Conservation (phyloP, 352 stramenopile genomes). For the Globisporangium nodosum region DNA sequence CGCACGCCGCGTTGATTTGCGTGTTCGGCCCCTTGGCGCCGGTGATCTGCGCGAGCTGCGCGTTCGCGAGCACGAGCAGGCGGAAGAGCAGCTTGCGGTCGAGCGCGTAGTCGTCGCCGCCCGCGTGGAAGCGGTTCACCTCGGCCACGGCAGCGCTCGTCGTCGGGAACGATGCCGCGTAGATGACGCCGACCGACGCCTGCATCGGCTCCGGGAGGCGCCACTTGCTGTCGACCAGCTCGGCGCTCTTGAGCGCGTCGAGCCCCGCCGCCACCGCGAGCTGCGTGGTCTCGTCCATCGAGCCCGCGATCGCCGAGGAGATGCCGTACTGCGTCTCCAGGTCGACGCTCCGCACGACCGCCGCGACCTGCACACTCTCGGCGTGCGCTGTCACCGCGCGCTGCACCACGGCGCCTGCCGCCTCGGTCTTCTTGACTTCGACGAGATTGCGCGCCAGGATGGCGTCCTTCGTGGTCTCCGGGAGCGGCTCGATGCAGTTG, state of each 20-base stretch:
- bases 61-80: slow-evolving; percentile 93
- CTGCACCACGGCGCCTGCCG: slow-evolving; percentile 35
- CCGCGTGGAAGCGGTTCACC: slow-evolving; percentile 67
- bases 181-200: slow-evolving; percentile 91
- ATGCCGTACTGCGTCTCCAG: slow-evolving; percentile 80
- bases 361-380: slow-evolving; percentile 89
- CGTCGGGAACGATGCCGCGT: slow-evolving; percentile 94
- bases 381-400: slow-evolving; percentile 32
- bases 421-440: slow-evolving; percentile 40
- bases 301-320: slow-evolving; percentile 80
- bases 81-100: slow-evolving; percentile 97
- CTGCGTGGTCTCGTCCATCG: slow-evolving; percentile 94
- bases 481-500: slow-evolving; percentile 87
- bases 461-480: slow-evolving; percentile 50
- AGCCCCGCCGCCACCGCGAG: slow-evolving; percentile 93
- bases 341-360: slow-evolving; percentile 75
- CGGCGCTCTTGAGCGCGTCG: slow-evolving; percentile 90
- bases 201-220: slow-evolving; percentile 81
- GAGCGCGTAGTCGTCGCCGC: slow-evolving; percentile 53
- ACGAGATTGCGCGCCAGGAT: slow-evolving; percentile 94
- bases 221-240: slow-evolving; percentile 85
- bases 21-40: slow-evolving; percentile 94
- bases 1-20: slow-evolving; percentile 95
- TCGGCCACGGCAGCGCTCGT: slow-evolving; percentile 92
- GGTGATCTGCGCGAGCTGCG: slow-evolving; percentile 94